Evolutionary conservation across 2,329 filamentous ascomycete genomes (phyloP), one percentile per base, ranked within the genome.

Genomic region (Diaporthe sp.): DNA sequence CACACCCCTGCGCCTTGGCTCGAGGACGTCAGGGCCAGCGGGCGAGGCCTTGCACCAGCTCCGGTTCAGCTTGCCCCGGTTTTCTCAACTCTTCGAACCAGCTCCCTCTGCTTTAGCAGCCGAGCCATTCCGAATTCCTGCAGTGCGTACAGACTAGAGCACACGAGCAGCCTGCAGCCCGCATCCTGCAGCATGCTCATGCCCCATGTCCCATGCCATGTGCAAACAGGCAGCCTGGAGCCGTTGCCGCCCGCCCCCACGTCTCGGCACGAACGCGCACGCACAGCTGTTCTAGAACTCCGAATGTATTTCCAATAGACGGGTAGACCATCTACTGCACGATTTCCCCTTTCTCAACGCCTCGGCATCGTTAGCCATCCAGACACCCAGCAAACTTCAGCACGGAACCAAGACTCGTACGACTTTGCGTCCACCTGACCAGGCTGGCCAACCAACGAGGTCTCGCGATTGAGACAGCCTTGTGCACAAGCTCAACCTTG

Each of bases 201-300:
- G 9, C 42, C 33, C 47, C 55, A 47, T 71, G 55, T 71, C 33
- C 64, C 17, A 40, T 50, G 64, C 64, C 68, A 71, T 71, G 68
- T 60, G 68, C 57, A 15, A 45, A 40, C 69, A 71, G 42, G 28
- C 42, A 50, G 55, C 55, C 69, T 61, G 69, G 52, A 45, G 52
- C 64, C 64, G 64, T 45, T 35, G 64, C 47, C 64, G 30, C 52
- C 50, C 67, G 67, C 67, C 67, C 67, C 67, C 67, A 58, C 67
- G 67, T 70, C 50, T 70, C 40, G 67, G 52, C 54, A 55, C 40
- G 38, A 72, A 66, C 45, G 64, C 35, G 70, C n/a, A 35, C 47
- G 25, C 42, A 38, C 57, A 64, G 35, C 38, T 72, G 69, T 72
- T 72, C 69, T 72, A 72, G 68, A 71, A 71, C 33, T 17, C 64